Evolutionary conservation across 768 basidiomycete species (phyloP).

Genomic region (Pleurotus djamor): DNA sequence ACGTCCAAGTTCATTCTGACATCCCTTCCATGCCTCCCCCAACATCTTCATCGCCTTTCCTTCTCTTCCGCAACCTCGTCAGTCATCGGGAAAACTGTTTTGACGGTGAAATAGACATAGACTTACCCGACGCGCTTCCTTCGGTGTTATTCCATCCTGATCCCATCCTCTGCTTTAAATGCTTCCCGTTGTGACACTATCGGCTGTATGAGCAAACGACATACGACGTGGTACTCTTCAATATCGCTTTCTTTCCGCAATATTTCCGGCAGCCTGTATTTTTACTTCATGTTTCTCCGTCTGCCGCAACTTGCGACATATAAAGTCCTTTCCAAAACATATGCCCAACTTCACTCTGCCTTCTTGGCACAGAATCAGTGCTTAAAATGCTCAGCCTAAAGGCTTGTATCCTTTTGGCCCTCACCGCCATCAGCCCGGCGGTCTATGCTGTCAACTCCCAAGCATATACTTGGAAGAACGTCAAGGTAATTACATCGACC

Average conservation of each 20-base stretch:
- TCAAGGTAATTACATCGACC: slow-evolving; percentile 32
- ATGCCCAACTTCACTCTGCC: slow-evolving; percentile 1
- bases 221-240: not conserved
- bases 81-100: no score
- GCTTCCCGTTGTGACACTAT: not conserved
- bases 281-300: slow-evolving; percentile 3
- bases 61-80: no score
- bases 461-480: slow-evolving; percentile 61
- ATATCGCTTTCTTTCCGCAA: slow-evolving; percentile 3
- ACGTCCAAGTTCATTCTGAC: no score
- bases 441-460: slow-evolving; percentile 43
- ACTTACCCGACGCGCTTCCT: not conserved
- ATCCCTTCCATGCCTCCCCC: no score
- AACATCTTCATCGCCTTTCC: no score
- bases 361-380: not conserved
- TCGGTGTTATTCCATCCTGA: not conserved
- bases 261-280: not conserved
- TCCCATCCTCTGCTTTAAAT: not conserved
- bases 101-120: no score
- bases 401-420: slow-evolving; percentile 26
- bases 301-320: no score
- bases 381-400: slow-evolving; percentile 27
- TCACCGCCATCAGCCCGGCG: slow-evolving; percentile 20
- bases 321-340: slow-evolving; percentile 8
- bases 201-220: not conserved